Conservation (phyloP, 208 protist genomes). For the Trypanosoma lewisi region DNA sequence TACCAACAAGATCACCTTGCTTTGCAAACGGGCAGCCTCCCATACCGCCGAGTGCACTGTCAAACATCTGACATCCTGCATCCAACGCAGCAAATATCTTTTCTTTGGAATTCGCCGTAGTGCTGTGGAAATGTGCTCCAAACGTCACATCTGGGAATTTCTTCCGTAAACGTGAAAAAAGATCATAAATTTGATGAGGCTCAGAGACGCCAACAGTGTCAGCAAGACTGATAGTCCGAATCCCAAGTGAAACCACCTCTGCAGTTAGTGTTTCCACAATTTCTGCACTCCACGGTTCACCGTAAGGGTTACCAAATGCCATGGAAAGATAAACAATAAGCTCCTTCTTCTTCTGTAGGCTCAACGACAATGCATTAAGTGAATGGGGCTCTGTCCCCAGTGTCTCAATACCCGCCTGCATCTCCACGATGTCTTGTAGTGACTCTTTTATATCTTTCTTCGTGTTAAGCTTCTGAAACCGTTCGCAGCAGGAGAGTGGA, state of each 20-base stretch:
- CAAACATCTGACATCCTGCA: conserved; percentile 28
- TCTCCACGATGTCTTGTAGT: conserved; percentile 13
- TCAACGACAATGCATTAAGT: neutral
- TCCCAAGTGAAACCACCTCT: conserved; percentile 16
- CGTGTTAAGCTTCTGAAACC: conserved; percentile 37
- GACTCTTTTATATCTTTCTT: conserved; percentile 26
- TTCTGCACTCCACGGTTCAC: conserved; percentile 24
- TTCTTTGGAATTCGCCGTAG: conserved; percentile 14
- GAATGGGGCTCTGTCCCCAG: neutral
- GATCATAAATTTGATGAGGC: conserved; percentile 21
- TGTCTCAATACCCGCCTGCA: conserved; percentile 15
- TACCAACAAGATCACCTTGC: conserved; percentile 31
- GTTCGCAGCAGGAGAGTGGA: conserved; percentile 33
- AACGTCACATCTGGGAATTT: conserved; percentile 26
- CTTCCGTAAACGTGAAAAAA: conserved; percentile 19
- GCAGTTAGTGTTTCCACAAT: conserved; percentile 21
- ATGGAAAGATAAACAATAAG: conserved; percentile 42
- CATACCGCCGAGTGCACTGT: conserved; percentile 42
- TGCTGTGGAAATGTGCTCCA: conserved; percentile 41
- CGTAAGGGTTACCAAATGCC: conserved; percentile 44
- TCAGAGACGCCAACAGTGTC: conserved; percentile 34
- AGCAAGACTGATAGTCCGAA: conserved; percentile 35
- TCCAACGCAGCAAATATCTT: conserved; percentile 30
- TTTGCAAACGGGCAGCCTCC: conserved; percentile 43
- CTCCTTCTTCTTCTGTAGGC: conserved; percentile 13